Evolutionary conservation across 2,329 filamentous ascomycete species (phyloP).

Genomic region (Alternaria atra): DNA sequence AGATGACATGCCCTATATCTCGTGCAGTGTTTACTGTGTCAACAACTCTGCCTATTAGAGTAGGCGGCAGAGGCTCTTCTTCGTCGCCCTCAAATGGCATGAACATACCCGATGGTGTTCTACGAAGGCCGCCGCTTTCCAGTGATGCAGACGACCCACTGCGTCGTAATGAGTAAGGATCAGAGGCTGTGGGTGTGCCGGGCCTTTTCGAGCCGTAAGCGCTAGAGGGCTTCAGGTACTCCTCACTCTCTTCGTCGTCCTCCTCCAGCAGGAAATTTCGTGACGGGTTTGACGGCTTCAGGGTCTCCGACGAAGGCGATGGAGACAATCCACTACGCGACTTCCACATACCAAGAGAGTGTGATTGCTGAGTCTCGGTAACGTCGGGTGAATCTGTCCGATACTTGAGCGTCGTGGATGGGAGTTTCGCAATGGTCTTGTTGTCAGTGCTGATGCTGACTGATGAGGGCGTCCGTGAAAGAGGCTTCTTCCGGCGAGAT

Average conservation of each 20-base stretch:
- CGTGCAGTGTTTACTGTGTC: slow-evolving; percentile 76
- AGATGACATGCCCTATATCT: slow-evolving; percentile 72
- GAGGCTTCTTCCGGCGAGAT: slow-evolving; percentile 58
- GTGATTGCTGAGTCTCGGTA: slow-evolving; percentile 60
- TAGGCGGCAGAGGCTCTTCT: slow-evolving; percentile 62
- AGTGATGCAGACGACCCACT: slow-evolving; percentile 27
- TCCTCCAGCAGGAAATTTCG: slow-evolving; percentile 71
- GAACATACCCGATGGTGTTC: slow-evolving; percentile 88
- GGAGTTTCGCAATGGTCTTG: slow-evolving; percentile 87
- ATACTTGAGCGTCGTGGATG: slow-evolving; percentile 87
- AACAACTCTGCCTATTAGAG: slow-evolving; percentile 79
- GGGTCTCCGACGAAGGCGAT: slow-evolving; percentile 83
- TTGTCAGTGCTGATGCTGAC: slow-evolving; percentile 69
- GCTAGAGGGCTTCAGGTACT: slow-evolving; percentile 56
- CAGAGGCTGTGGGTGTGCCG: slow-evolving; percentile 47
- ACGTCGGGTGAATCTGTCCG: slow-evolving; percentile 78
- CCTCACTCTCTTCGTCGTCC: slow-evolving; percentile 58
- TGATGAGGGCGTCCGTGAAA: slow-evolving; percentile 64
- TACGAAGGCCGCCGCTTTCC: slow-evolving; percentile 67
- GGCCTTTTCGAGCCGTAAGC: slow-evolving; percentile 48
- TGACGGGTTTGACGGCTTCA: slow-evolving; percentile 74
- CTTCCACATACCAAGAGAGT: slow-evolving; percentile 57
- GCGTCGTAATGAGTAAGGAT: slow-evolving; percentile 31
- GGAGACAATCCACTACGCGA: slow-evolving; percentile 64
- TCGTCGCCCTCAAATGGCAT: slow-evolving; percentile 86